phyloP scores from a whole-genome alignment of 331 rosid genomes.

The Quercus phellos region DNA sequence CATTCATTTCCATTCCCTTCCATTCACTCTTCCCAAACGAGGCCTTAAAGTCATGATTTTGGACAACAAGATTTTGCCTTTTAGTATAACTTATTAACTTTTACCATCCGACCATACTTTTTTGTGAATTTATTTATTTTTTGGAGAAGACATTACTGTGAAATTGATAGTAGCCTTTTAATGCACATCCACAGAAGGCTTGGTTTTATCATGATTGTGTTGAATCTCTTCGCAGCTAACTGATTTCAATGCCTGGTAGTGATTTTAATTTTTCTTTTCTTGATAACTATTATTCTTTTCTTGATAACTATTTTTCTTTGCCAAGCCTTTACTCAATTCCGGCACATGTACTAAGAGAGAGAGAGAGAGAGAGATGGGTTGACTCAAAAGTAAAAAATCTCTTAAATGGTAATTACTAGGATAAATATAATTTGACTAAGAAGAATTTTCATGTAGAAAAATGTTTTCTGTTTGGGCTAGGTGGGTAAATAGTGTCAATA shows the following conservation, averaged over 20 bases:
- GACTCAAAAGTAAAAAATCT: background rate
- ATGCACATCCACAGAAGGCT: no score
- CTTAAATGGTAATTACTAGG: background rate
- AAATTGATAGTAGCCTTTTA: background rate
- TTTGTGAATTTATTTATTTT: no score
- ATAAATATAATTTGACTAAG: background rate
- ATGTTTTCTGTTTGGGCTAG: background rate
- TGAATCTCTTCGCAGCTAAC: background rate
- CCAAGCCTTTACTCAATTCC: background rate
- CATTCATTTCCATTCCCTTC: no score
- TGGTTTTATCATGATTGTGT: no score
- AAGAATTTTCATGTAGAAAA: background rate
- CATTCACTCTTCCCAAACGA: no score
- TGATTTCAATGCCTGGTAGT: background rate
- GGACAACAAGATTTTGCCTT: no score
- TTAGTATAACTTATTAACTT: no score
- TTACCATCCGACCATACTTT: no score
- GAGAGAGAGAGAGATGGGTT: background rate
- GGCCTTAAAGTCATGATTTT: no score
- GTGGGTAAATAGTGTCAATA: constrained; percentile 72
- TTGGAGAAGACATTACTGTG: background rate
- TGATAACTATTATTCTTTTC: background rate
- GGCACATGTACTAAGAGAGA: background rate
- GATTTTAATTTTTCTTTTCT: background rate
- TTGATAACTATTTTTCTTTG: background rate